Evolutionary conservation across 768 basidiomycete species (phyloP).

Genomic region (Boletus huronensis): DNA sequence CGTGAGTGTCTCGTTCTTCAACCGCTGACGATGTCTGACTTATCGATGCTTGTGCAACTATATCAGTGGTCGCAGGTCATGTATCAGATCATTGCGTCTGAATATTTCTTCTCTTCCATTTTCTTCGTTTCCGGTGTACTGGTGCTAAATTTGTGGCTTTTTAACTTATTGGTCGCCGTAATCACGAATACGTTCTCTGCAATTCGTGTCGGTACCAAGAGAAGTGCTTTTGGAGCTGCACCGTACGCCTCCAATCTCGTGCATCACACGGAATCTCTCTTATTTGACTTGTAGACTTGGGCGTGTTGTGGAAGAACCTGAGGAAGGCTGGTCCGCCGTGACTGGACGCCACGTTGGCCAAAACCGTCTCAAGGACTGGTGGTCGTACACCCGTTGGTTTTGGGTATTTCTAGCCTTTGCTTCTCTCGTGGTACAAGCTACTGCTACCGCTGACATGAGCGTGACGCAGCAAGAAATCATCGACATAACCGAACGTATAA

Average conservation of each 20-base stretch:
- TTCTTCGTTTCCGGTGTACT: slow-evolving; percentile 85
- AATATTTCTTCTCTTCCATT: slow-evolving; percentile 82
- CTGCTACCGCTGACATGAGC: slow-evolving; percentile 51
- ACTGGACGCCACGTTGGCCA: slow-evolving; percentile 42
- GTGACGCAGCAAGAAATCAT: slow-evolving; percentile 44
- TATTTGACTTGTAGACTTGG: slow-evolving; percentile 31
- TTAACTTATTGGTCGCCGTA: slow-evolving; percentile 93
- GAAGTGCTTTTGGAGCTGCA: slow-evolving; percentile 87
- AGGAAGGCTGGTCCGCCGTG: slow-evolving; percentile 57
- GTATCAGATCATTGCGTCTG: slow-evolving; percentile 87
- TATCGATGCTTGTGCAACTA: background rate
- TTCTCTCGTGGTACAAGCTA: slow-evolving; percentile 71
- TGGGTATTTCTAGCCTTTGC: slow-evolving; percentile 76
- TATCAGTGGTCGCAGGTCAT: slow-evolving; percentile 73
- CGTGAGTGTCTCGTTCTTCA: slow-evolving; percentile 39
- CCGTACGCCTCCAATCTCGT: slow-evolving; percentile 18
- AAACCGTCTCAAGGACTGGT: slow-evolving; percentile 53
- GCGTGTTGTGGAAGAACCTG: slow-evolving; percentile 48
- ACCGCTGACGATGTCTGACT: background rate
- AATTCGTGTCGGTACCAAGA: slow-evolving; percentile 80
- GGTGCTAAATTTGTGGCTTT: slow-evolving; percentile 90
- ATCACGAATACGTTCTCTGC: slow-evolving; percentile 91
- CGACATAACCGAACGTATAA: slow-evolving; percentile 65
- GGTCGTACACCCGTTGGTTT: slow-evolving; percentile 58
- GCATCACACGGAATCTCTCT: background rate